Percentiles rank a stretch among this genome's conserved stretches.
Evolutionary conservation across 257 asterid genomes (phyloP).

Genomic region (Handroanthus guayacan): DNA sequence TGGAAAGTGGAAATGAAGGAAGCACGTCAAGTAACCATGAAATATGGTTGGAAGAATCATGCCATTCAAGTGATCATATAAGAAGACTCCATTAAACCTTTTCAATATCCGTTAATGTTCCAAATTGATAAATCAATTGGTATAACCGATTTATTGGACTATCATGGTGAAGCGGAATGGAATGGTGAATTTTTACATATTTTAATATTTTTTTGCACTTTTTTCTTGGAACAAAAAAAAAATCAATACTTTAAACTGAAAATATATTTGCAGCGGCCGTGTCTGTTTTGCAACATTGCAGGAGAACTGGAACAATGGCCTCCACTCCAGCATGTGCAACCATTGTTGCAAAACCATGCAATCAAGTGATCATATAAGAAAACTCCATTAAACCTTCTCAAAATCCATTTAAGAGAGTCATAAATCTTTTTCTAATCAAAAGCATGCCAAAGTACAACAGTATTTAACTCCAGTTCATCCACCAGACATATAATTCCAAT

Average conservation of each 20-base stretch:
- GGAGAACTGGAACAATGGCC: no score
- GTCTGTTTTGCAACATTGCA: no score
- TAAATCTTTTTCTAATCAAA: neutral
- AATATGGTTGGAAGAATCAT: neutral
- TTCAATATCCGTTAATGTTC: neutral
- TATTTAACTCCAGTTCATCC: neutral
- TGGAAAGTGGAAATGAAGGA: neutral
- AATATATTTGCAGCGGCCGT: no score
- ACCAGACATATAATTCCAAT: neutral
- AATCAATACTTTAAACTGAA: no score
- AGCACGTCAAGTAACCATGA: conserved; percentile 13
- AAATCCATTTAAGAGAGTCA: neutral
- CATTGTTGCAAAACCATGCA: neutral
- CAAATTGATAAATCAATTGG: no score
- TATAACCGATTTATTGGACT: no score
- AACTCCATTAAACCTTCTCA: conserved; percentile 6
- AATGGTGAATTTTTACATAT: no score
- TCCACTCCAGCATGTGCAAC: no score
- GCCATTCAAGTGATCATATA: neutral
- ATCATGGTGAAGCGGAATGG: no score
- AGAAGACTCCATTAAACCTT: conserved; percentile 1
- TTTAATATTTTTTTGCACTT: no score
- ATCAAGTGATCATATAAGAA: neutral
- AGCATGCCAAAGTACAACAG: neutral
- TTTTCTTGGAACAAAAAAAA: no score